These are phyloP conservation scores for Paralagenidium karlingii DNA, from an alignment of 352 stramenopile genomes.

Conservation along the genomic window DNA sequence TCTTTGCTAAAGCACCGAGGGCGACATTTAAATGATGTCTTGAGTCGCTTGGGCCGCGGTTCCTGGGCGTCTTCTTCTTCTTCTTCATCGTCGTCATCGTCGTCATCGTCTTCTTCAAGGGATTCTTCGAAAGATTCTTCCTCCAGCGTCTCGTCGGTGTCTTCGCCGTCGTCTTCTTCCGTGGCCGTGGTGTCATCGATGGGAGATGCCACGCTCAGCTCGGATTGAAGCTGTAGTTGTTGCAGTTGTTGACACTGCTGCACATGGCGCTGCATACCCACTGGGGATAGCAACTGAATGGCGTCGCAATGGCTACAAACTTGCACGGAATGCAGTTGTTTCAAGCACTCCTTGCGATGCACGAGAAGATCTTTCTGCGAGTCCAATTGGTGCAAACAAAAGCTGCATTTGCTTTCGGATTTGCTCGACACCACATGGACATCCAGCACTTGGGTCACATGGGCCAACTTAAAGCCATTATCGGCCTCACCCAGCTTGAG, in stretches of 20 bases:
- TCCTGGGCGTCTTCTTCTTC: constrained; percentile 2
- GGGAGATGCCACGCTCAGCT: too few species aligned
- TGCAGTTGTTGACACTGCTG: too few species aligned
- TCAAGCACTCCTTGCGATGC: constrained; percentile 28
- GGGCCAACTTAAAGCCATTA: constrained; percentile 25
- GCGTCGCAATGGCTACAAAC: constrained; percentile 31
- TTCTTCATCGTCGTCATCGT: constrained; percentile 9
- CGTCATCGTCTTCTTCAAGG: constrained; percentile 3
- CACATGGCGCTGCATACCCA: constrained; percentile 27
- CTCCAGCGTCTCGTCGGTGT: too few species aligned
- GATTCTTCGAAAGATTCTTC: too few species aligned
- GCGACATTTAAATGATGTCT: too few species aligned
- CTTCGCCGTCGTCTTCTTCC: too few species aligned
- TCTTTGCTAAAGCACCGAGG: too few species aligned
- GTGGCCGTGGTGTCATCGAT: too few species aligned
- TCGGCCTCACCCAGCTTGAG: constrained; percentile 12
- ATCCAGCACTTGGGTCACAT: constrained; percentile 44
- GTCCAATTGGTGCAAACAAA: constrained; percentile 36
- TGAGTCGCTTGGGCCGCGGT: not conserved
- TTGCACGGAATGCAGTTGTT: constrained; percentile 17
- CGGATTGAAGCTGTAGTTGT: too few species aligned
- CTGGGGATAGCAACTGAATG: constrained; percentile 26
- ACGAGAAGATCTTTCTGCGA: constrained; percentile 16
- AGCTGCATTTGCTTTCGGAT: constrained; percentile 24
- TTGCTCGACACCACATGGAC: constrained; percentile 39